Evolutionary conservation across 2,329 filamentous ascomycete genomes (phyloP).

Genomic region (Fusarium nurragi): DNA sequence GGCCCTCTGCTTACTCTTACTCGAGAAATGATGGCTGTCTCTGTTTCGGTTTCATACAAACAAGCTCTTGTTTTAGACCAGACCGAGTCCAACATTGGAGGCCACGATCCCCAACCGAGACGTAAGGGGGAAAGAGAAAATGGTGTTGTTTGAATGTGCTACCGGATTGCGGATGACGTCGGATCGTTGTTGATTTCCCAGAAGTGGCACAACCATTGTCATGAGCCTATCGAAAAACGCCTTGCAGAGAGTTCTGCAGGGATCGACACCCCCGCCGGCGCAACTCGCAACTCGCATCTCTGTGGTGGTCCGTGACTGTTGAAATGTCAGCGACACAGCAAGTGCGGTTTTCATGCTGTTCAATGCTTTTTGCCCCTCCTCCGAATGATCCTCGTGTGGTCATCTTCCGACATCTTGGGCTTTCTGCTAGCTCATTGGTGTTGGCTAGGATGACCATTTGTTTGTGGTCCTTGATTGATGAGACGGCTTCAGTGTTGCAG

Average conservation of each 20-base stretch:
- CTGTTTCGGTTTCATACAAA: constrained; percentile 9
- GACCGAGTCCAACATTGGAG: neutral
- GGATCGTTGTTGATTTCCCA: constrained; percentile 21
- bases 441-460: constrained; percentile 23
- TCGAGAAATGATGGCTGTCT: constrained; percentile 9
- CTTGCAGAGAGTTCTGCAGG: constrained; percentile 42
- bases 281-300: constrained; percentile 7
- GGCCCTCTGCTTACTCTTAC: constrained; percentile 20
- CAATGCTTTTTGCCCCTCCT: constrained; percentile 1
- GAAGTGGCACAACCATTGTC: constrained; percentile 36
- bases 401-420: constrained; percentile 6
- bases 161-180: constrained; percentile 29
- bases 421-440: constrained; percentile 10
- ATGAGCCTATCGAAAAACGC: constrained; percentile 48
- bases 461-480: constrained; percentile 4
- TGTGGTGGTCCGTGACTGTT: constrained; percentile 30
- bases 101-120: constrained; percentile 23
- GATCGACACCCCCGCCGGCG: constrained; percentile 31
- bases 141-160: constrained; percentile 25
- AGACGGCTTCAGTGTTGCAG: constrained; percentile 17
- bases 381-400: constrained; percentile 29
- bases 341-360: constrained; percentile 1
- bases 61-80: constrained; percentile 3
- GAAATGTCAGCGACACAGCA: constrained; percentile 24
- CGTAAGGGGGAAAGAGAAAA: constrained; percentile 16